phyloP scores from a whole-genome alignment of 208 protist species.

The Leishmania lainsoni region DNA sequence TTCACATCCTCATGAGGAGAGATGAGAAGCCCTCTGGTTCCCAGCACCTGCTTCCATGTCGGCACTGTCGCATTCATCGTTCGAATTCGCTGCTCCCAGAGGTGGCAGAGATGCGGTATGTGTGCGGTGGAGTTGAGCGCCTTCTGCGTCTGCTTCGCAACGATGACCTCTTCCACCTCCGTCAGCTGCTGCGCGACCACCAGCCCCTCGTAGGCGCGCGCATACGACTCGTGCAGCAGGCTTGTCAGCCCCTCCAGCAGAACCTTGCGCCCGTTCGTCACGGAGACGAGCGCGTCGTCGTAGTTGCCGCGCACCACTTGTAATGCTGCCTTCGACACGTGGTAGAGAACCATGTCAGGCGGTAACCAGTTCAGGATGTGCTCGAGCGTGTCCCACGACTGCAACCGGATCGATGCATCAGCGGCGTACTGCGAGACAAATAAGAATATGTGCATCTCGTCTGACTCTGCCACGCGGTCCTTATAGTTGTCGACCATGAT shows the following conservation, averaged over 20 bases:
- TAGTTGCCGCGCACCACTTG: conserved; percentile 61
- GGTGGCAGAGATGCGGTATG: conserved; percentile 79
- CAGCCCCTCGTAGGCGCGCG: conserved; percentile 92
- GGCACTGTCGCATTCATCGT: conserved; percentile 93
- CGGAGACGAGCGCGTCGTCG: conserved; percentile 47
- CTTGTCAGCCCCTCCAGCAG: conserved; percentile 76
- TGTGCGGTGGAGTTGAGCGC: conserved; percentile 64
- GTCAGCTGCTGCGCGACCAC: conserved; percentile 97
- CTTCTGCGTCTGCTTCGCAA: conserved; percentile 70
- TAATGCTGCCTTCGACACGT: conserved; percentile 66
- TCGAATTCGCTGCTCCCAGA: conserved; percentile 93
- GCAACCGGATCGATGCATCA: conserved; percentile 81
- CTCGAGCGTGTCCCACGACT: conserved; percentile 71
- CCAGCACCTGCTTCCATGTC: conserved; percentile 96
- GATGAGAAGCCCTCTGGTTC: conserved; percentile 94
- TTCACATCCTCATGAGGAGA: conserved; percentile 91
- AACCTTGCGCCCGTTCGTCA: conserved; percentile 64
- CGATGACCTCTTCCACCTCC: conserved; percentile 98
- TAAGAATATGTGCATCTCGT: conserved; percentile 62
- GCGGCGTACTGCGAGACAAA: conserved; percentile 84
- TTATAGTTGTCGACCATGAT: conserved; percentile 37
- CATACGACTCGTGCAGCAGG: conserved; percentile 87
- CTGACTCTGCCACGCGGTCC: conserved; percentile 32
- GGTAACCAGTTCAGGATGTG: conserved; percentile 60
- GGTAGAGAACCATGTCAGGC: conserved; percentile 58